These are phyloP conservation scores for Debaryomycetaceae sp. DNA, from an alignment of 1,139 yeast genomes.

Conservation along the genomic window DNA sequence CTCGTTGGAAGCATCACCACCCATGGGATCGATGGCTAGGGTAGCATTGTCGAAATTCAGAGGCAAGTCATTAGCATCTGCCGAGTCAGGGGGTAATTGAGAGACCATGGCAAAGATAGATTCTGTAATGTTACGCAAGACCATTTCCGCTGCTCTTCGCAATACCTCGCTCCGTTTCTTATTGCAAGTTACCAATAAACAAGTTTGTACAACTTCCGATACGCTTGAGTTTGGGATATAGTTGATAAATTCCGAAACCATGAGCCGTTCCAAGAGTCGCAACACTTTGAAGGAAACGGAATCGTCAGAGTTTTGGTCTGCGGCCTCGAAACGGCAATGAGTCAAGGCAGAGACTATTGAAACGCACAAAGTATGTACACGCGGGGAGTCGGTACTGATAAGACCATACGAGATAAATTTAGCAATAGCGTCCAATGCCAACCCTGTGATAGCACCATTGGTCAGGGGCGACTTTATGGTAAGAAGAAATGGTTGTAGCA, in stretches of 20 bases:
- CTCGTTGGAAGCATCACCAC: constrained; percentile 11
- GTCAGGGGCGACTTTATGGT: constrained; percentile 81
- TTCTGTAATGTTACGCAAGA: constrained; percentile 62
- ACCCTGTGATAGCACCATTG: constrained; percentile 74
- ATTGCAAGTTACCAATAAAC: constrained; percentile 86
- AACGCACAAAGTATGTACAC: constrained; percentile 39
- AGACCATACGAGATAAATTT: constrained; percentile 63
- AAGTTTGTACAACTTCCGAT: constrained; percentile 84
- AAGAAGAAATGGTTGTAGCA: constrained; percentile 76
- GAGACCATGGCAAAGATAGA: constrained; percentile 55
- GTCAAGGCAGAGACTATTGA: constrained; percentile 71
- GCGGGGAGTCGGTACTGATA: constrained; percentile 30
- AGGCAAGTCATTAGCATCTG: constrained; percentile 16
- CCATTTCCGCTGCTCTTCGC: constrained; percentile 81
- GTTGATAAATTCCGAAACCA: constrained; percentile 54
- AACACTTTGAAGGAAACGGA: constrained; percentile 80
- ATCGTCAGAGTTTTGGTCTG: constrained; percentile 89
- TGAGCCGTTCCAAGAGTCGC: constrained; percentile 57
- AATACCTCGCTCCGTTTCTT: constrained; percentile 85
- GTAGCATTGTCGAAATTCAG: constrained; percentile 24
- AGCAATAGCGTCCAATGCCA: constrained; percentile 67
- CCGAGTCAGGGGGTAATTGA: constrained; percentile 41
- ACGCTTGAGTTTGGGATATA: constrained; percentile 71
- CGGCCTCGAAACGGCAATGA: constrained; percentile 92
- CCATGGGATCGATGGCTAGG: constrained; percentile 32